These are phyloP conservation scores for Scolecobasidium constrictum DNA, from an alignment of 2,329 filamentous ascomycete species.

Conservation along the genomic window DNA sequence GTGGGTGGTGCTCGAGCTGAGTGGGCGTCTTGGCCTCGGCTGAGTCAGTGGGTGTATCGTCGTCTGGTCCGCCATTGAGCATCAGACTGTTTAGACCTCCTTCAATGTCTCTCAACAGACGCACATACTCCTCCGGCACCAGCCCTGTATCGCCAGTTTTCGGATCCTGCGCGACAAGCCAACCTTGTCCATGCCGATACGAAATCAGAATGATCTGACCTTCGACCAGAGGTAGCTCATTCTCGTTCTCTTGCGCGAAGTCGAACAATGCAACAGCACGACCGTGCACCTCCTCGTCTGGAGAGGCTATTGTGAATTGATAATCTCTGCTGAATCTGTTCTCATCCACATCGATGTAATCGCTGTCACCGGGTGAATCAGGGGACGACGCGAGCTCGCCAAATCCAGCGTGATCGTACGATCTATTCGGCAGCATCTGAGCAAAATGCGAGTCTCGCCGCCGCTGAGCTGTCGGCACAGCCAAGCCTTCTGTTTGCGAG, in stretches of 20 bases:
- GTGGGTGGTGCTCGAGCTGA: conserved; percentile 16
- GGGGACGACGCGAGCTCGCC: conserved; percentile 14
- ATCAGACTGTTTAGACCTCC: conserved; percentile 53
- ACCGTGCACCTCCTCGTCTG: conserved; percentile 95
- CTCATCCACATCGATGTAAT: conserved; percentile 48
- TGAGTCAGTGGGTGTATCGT: conserved; percentile 14
- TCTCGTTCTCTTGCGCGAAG: conserved; percentile 91
- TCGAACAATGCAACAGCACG: conserved; percentile 93
- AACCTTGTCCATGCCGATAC: conserved; percentile 91
- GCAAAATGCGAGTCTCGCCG: conserved; percentile 46
- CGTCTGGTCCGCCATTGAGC: conserved; percentile 11
- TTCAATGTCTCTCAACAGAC: conserved; percentile 84
- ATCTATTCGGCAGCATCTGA: conserved; percentile 31
- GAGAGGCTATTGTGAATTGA: conserved; percentile 87
- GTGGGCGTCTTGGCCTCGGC: conserved; percentile 29
- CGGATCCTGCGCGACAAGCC: conserved; percentile 93
- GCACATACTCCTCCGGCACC: conserved; percentile 93
- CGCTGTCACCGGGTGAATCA: conserved; percentile 33
- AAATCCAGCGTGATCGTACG: conserved; percentile 25
- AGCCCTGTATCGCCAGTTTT: conserved; percentile 88
- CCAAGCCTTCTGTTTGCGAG: conserved; percentile 14
- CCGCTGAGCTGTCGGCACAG: conserved; percentile 17
- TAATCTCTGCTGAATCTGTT: conserved; percentile 84
- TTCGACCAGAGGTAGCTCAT: conserved; percentile 83
- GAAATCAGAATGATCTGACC: conserved; percentile 95